A percentile compares a stretch with the other conserved stretches of the same genome.
Conservation (phyloP, 352 stramenopile genomes). For the Globisporangium cystogenes region DNA sequence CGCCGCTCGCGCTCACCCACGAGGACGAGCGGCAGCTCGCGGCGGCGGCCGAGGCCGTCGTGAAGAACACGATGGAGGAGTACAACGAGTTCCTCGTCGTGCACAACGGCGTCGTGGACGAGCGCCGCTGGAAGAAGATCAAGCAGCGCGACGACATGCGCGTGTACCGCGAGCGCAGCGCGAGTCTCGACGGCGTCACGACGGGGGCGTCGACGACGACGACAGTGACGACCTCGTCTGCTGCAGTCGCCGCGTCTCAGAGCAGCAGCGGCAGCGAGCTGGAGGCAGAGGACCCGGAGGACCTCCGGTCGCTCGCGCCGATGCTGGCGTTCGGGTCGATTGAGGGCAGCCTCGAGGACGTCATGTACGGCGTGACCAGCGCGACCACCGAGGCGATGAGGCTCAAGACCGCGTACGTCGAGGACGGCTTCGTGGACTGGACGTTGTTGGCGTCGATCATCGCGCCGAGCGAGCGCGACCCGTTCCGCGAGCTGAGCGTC, state of each 20-base stretch:
- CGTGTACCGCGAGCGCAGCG: conserved; percentile 6
- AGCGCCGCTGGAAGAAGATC: conserved; percentile 2
- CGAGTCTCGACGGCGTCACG: no score
- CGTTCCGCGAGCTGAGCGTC: conserved; percentile 37
- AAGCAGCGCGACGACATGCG: conserved; percentile 7
- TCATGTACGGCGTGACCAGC: neutral
- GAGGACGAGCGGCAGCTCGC: neutral
- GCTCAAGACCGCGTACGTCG: conserved; percentile 46
- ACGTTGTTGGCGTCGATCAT: conserved; percentile 29
- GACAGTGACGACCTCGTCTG: no score
- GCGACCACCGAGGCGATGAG: conserved; percentile 39
- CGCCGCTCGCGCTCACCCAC: neutral
- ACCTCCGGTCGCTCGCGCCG: neutral
- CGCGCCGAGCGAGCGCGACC: conserved; percentile 27
- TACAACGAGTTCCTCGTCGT: conserved; percentile 1
- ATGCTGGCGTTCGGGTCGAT: conserved; percentile 2
- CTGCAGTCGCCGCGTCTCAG: no score
- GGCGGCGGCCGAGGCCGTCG: neutral
- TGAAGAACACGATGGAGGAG: conserved; percentile 1
- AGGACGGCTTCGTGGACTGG: conserved; percentile 45
- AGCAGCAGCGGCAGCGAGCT: no score
- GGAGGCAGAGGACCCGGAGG: no score
- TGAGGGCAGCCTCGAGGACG: conserved; percentile 2
- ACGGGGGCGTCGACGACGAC: no score
- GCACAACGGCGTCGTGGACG: conserved; percentile 2